phyloP scores from a whole-genome alignment of 306 rosid species.

The Acmispon strigosus region DNA sequence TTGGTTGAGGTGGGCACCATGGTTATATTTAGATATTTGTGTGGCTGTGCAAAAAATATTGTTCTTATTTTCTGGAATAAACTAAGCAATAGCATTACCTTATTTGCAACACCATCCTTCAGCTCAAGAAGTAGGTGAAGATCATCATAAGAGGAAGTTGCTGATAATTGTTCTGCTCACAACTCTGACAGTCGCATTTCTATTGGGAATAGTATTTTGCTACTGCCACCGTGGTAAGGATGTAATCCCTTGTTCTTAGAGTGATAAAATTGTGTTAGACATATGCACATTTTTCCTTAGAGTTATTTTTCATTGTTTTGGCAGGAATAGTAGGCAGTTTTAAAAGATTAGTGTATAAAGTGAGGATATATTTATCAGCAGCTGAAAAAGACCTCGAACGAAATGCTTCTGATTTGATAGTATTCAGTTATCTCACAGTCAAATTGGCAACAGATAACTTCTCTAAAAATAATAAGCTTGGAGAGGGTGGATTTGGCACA shows the following conservation, averaged over 20 bases:
- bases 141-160: conserved; percentile 18
- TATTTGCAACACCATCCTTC: conserved; percentile 14
- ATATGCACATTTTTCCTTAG: not conserved
- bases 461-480: conserved; percentile 37
- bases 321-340: conserved; percentile 1
- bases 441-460: conserved; percentile 47
- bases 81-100: not conserved
- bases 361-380: conserved; percentile 8
- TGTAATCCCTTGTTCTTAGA: not conserved
- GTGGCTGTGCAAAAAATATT: not conserved
- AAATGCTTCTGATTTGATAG: conserved; percentile 27
- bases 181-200: conserved; percentile 1
- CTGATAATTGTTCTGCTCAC: conserved; percentile 23
- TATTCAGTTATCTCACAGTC: conserved; percentile 29
- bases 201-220: conserved; percentile 24
- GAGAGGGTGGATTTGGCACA: conserved; percentile 49
- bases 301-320: not conserved
- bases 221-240: conserved; percentile 19
- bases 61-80: conserved; percentile 2
- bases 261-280: not conserved
- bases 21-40: not conserved
- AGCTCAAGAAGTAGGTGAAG: conserved; percentile 22
- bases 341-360: conserved; percentile 6
- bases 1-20: not conserved
- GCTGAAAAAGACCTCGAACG: conserved; percentile 11